Base-by-base conservation (phyloP, 2,329 filamentous ascomycete genomes). In the Fusarium tricinctum region DNA sequence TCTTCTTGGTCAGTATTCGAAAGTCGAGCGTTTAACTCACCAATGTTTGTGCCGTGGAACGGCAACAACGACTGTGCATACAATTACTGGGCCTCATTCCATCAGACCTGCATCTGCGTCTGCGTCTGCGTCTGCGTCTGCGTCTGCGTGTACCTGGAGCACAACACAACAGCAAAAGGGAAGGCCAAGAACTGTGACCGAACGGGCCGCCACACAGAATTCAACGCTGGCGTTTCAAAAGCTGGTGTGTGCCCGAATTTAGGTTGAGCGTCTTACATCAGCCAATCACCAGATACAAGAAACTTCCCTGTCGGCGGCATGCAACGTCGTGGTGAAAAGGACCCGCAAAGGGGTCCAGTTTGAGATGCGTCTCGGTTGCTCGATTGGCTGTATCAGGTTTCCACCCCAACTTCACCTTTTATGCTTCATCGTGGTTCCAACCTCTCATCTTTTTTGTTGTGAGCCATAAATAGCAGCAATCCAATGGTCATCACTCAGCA, bases 281-380 rank as follows among this genome's bases (percentile, higher is more conserved):
- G 33, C 79, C 78, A 81, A 80, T 80, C 73, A 78, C 32, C 35
- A 46, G n/a, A 50, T 65, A 54, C 71, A 73, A 74, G 19, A 72
- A 73, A 63, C 74, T 72, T 69, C 68, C 70, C 66, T 69, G 62
- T 71, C 64, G 66, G 74, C 74, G 73, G 73, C 69, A 70, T 55
- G 58, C 69, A 71, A 63, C 39, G 50, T 45, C 62, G 52, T 53
- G 32, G n/a, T 22, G 30, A 38, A n/a, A n/a, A 49, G 44, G 60
- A 30, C 50, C 52, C 49, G 49, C 56, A 58, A 58, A 58, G 67
- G 53, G 69, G 60, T 35, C 61, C 61, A 65, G 66, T 76, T 76
- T 76, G 71, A 75, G 66, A 35, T 63, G 53, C 59, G 70, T 73
- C 66, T 73, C 66, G 54, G 56, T 39, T 23, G 45, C 32, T 47